Evolutionary conservation across 306 rosid species (phyloP), one percentile per base, ranked within the genome.

Genomic region (Alnus glutinosa): DNA sequence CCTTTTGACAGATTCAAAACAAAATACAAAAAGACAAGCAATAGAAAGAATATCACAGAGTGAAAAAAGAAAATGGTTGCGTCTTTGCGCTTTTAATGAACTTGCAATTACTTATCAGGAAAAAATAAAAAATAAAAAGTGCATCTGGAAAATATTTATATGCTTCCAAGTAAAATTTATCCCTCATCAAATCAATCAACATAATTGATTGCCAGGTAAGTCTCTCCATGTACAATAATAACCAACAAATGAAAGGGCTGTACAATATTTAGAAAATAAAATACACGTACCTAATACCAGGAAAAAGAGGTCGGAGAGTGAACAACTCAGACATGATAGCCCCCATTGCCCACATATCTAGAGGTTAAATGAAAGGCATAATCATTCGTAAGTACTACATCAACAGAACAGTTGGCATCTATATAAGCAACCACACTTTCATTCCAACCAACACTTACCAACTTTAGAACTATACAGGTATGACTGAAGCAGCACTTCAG

Each of bases 281-380:
- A 68, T 18, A 39, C 18, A 59, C 37, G 61, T 89, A 96, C 99
- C 98, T 96, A 66, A 75, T 84, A 30, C 99, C 99, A 0, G 99
- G 99, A 76, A 96, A 96, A 54, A 96, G 92, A 75, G 99, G 99
- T 63, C 98, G 97, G 34, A 93, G 98, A 68, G 93, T 80, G 71
- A 93, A 86, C 85, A 96, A 86, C 86, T 96, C 99, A 4, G 98
- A 94, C 94, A 96, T 91, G 74, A 96, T 96, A 81, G 99, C 99
- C 75, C 99, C 99, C 99, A 96, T 96, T 71, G 99, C 99, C 99
- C 99, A 96, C 98, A 96, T 91, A 84, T 96, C 99, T 96, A 77
- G 18, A 51, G 4, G 48, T 70, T 28, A 23, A 23, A 23, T 23
- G 71, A 46, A 66, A 79, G 19, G 9, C 51, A 66, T 18, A 51